Base-by-base conservation (phyloP, 371 early-diverging fungal genomes). In the Mucor racemosus region DNA sequence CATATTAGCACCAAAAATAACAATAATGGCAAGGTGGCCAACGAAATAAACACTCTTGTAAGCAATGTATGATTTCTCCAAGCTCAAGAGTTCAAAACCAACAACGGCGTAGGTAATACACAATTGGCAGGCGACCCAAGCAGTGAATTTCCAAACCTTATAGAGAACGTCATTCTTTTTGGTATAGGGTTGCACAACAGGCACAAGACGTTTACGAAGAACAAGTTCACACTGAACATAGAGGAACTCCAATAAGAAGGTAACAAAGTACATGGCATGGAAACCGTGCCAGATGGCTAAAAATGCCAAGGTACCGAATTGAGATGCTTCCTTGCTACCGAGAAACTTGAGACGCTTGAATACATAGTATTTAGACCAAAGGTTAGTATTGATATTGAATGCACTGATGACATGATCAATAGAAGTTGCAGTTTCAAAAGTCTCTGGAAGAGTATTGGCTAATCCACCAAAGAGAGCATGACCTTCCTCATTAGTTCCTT, bases 381-480 rank as follows among this genome's bases (percentile, higher is more conserved):
- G 69, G 69, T 92, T 92, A 58, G 92, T 92, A 70, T 92, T 91
- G 71, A 90, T 86, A 74, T 92, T 92, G 79, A 91, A 92, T 3
- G 87, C 72, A 6, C 44, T 66, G 69, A 92, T 81, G 26, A 90
- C 76, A 55, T 87, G 78, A 41, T 77, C 77, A 41, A 91, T 75
- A 5, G 86, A 82, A 5, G 88, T 89, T 31, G 89, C 88, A 10
- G 77, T 76, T 62, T 90, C 90, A 57, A 68, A 75, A 15, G 44
- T 58, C 6, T 19, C 33, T 13, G 85, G 82, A 46, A 85, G 67
- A 4, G 87, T 78, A 67, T 92, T 92, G 53, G 85, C 80, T 58
- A 92, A 73, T 21, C 89, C 91, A 38, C 80, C 74, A 79, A 83
- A 90, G 8, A 76, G 68, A 0, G 81, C 76, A 8, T 66, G 60